Evolutionary conservation across 2,329 filamentous ascomycete species (phyloP).

Genomic region (Cytospora paraplurivora): DNA sequence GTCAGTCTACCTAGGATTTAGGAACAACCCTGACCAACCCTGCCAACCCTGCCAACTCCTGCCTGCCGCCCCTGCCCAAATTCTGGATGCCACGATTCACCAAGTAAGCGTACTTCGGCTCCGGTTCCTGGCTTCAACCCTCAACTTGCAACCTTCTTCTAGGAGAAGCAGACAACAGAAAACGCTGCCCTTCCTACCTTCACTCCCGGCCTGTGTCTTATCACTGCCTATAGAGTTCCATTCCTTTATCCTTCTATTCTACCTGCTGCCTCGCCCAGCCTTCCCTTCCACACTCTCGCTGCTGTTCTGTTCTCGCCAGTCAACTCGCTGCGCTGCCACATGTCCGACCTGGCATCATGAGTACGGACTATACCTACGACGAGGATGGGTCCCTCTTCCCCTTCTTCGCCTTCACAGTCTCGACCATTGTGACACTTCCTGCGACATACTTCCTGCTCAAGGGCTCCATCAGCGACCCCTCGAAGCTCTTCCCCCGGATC

Average conservation of each 20-base stretch:
- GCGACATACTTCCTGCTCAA: conserved; percentile 87
- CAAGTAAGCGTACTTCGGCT: neutral
- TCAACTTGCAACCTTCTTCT: no score
- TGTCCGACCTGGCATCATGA: conserved; percentile 63
- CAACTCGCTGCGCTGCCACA: conserved; percentile 10
- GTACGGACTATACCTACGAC: conserved; percentile 97
- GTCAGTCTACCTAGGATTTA: no score
- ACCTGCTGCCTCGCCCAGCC: conserved; percentile 10
- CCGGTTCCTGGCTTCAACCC: neutral
- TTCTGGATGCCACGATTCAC: conserved; percentile 4
- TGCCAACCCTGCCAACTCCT: neutral
- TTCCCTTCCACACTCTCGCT: conserved; percentile 6
- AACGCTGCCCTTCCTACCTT: conserved; percentile 1
- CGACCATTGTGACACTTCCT: conserved; percentile 83
- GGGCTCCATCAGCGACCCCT: conserved; percentile 68
- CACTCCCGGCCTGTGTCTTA: neutral
- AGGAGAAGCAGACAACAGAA: neutral
- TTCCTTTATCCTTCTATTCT: conserved; percentile 30
- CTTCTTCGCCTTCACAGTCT: conserved; percentile 94
- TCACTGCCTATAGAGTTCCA: conserved; percentile 1
- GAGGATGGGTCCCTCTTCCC: conserved; percentile 98
- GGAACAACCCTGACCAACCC: neutral
- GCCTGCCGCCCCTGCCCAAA: neutral
- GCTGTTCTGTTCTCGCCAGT: conserved; percentile 1
- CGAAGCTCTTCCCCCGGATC: conserved; percentile 81